Base-by-base conservation (phyloP, 2,329 filamentous ascomycete species). In the Alternaria sp. region DNA sequence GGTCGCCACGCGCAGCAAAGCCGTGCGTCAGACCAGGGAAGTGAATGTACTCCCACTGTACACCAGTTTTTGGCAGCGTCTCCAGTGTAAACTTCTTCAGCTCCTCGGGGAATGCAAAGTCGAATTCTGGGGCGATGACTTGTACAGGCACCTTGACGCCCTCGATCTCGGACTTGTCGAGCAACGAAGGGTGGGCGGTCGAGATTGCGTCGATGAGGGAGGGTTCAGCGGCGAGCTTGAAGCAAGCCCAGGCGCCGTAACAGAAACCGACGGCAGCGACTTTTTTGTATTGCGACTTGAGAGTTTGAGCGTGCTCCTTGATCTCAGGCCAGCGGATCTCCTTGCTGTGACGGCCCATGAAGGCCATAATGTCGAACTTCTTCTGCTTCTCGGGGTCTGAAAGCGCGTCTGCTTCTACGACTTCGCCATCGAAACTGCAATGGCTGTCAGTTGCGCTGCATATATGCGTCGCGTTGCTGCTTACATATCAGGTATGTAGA, bases 201-300 rank as follows among this genome's bases (percentile, higher is more conserved):
- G 68, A 68, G 29, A 75, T 59, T 33, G 68, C 72, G 40, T 76
- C 74, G 51, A 77, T 56, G 37, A 76, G 66, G 29, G 69, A 63
- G 1, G 71, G 69, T 37, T 75, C 72, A 0, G 72, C 70, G 28
- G 59, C 73, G n/a, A 77, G 71, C 52, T 63, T 63, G 60, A 76
- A 70, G 57, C 51, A 57, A 3, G 72, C 75, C 74, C 74, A 77
- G 31, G 73, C 81, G 31, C 81, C 81, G 72, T 79, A 83, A 74
- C 81, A 83, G 68, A 82, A 83, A 5, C 81, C 81, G 28, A 83
- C 74, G 6, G 76, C 78, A n/a, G 76, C 79, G 14, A 82, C 74
- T 58, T 81, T 82, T 52, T 64, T 56, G 57, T 72, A 73, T 37
- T 71, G 61, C 48, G 68, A 63, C 36, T 76, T 77, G n/a, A 82